phyloP scores from a whole-genome alignment of 345 rosid genomes.

The Eucalyptus rudis region DNA sequence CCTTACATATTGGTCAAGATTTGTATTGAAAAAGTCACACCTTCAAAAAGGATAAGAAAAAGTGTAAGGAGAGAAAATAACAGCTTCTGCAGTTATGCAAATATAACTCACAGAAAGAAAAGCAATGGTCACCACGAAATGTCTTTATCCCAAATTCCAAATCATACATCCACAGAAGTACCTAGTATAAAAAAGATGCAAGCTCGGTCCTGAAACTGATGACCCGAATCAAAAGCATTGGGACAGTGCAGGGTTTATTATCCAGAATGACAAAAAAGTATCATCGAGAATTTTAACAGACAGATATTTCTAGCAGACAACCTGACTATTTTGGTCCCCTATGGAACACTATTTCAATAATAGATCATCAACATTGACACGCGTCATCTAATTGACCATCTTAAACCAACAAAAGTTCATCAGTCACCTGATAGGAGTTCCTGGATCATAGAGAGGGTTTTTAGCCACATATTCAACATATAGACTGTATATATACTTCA shows the following conservation, averaged over 20 bases:
- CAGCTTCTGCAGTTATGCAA: background rate
- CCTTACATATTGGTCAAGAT: conserved; percentile 74
- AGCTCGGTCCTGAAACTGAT: background rate
- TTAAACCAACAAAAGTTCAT: background rate
- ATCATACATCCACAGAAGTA: background rate
- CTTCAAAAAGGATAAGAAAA: conserved; percentile 11
- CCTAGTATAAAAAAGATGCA: background rate
- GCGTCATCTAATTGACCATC: conserved; percentile 28
- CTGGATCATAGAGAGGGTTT: conserved; percentile 74
- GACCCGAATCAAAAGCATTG: background rate
- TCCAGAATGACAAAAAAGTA: background rate
- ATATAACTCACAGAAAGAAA: background rate
- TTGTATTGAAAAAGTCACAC: conserved; percentile 64
- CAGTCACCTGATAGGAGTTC: conserved; percentile 70
- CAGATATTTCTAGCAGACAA: background rate
- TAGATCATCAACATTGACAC: background rate
- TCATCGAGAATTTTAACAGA: background rate
- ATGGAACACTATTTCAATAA: background rate
- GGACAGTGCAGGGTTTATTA: background rate
- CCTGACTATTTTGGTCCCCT: background rate
- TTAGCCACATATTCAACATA: conserved; percentile 83
- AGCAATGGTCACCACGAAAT: background rate
- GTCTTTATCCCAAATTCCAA: background rate
- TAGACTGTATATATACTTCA: conserved; percentile 78
- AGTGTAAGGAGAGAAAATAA: background rate